phyloP scores from a whole-genome alignment of 139 green algal genomes.

The Tetradesmus lagerheimii region DNA sequence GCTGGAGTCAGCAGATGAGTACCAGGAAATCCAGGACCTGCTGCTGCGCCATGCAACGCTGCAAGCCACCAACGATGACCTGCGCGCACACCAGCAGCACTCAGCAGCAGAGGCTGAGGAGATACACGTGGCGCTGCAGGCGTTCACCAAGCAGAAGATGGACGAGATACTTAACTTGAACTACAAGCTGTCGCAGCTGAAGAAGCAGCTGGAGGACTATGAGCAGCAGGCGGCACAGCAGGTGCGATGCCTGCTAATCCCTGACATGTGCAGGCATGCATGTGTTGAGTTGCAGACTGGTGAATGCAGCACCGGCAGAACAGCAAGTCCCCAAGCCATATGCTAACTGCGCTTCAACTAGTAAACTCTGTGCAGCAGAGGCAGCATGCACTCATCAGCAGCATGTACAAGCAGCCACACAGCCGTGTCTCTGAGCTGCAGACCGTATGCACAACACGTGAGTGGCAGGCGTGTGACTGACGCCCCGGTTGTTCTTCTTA shows the following conservation, averaged over 20 bases:
- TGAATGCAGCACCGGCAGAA: too few relatives aligned
- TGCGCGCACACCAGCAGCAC: slow-evolving; percentile 73
- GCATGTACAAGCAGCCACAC: too few relatives aligned
- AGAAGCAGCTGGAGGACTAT: slow-evolving; percentile 85
- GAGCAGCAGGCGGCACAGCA: slow-evolving; percentile 69
- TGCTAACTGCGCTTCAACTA: too few relatives aligned
- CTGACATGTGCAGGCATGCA: not conserved
- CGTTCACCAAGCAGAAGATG: slow-evolving; percentile 76
- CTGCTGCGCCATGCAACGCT: slow-evolving; percentile 83
- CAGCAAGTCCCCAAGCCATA: too few relatives aligned
- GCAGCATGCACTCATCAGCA: too few relatives aligned
- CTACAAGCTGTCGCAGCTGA: slow-evolving; percentile 83
- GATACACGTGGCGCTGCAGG: slow-evolving; percentile 26
- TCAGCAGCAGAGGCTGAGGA: slow-evolving; percentile 27
- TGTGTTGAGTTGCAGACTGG: not conserved
- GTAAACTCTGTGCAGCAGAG: too few relatives aligned
- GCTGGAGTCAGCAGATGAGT: slow-evolving; percentile 86
- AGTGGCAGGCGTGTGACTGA: too few relatives aligned
- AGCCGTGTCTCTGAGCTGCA: not conserved
- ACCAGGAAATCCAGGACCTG: slow-evolving; percentile 90
- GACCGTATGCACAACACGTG: not conserved
- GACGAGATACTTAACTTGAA: slow-evolving; percentile 90
- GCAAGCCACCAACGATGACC: slow-evolving; percentile 85
- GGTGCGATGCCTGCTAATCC: not conserved
- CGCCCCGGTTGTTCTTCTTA: too few relatives aligned